A percentile compares a stretch with the other conserved stretches of the same genome.
Conservation (phyloP, 805 yeast genomes). For the Tetrapisispora namnaoensis region DNA sequence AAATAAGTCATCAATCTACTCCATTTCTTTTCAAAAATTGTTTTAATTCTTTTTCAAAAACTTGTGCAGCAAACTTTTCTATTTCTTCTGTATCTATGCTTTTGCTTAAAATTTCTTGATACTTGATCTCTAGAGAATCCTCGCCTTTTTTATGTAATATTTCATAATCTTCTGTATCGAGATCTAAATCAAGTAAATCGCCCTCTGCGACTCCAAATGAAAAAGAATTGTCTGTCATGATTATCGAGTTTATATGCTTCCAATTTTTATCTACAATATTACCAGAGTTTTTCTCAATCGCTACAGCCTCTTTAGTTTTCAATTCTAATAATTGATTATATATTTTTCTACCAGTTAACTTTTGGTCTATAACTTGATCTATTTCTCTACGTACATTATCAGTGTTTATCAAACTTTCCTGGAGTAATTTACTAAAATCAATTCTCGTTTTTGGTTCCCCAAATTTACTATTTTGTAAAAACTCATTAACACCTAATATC, state of each 20-base stretch:
- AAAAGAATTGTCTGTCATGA: constrained; percentile 33
- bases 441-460: constrained; percentile 34
- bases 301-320: constrained; percentile 15
- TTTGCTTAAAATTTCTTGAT: constrained; percentile 21
- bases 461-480: constrained; percentile 52
- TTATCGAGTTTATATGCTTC: constrained; percentile 35
- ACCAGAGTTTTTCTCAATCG: constrained; percentile 7
- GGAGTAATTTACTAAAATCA: constrained; percentile 33
- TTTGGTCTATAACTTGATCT: constrained; percentile 30
- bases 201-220: constrained; percentile 43
- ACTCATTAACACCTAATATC: constrained; percentile 56
- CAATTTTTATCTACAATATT: constrained; percentile 29
- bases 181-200: constrained; percentile 37
- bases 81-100: constrained; percentile 18
- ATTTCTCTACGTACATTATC: constrained; percentile 31
- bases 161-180: constrained; percentile 25
- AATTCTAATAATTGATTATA: constrained; percentile 22
- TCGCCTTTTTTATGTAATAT: constrained; percentile 13
- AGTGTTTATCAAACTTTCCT: constrained; percentile 14
- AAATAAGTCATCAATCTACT: background rate
- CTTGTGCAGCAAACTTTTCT: constrained; percentile 12
- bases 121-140: constrained; percentile 21
- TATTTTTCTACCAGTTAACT: constrained; percentile 28
- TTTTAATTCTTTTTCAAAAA: constrained; percentile 4
- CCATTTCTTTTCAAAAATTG: background rate